These are phyloP conservation scores for Rubia peregrina DNA, from an alignment of 305 asterid genomes.

Conservation along the genomic window DNA sequence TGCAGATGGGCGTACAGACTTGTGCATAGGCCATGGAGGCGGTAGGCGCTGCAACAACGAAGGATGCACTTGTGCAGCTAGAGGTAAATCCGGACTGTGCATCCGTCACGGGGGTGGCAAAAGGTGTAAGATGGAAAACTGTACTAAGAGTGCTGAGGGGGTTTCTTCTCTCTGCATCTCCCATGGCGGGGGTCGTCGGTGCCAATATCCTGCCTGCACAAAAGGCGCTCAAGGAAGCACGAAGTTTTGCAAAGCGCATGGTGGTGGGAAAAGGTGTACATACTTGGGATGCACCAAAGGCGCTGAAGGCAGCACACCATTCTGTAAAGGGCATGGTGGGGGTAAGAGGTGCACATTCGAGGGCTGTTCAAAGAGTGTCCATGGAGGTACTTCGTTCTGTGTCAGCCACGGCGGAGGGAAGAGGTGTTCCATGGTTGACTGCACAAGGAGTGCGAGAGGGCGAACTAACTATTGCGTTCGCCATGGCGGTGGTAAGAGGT, in stretches of 20 bases:
- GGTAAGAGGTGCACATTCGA: constrained; percentile 59
- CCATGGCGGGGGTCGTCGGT: constrained; percentile 67
- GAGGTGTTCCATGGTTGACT: constrained; percentile 45
- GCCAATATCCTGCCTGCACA: constrained; percentile 45
- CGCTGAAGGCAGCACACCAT: constrained; percentile 62
- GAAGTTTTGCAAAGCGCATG: constrained; percentile 52
- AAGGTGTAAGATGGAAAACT: constrained; percentile 48
- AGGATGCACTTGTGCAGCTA: constrained; percentile 53
- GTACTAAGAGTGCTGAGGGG: constrained; percentile 60
- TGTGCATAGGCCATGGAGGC: constrained; percentile 63
- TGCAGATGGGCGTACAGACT: constrained; percentile 61
- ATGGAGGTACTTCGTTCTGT: constrained; percentile 59
- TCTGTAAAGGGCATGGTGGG: constrained; percentile 65
- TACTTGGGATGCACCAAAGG: constrained; percentile 54
- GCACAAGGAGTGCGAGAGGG: constrained; percentile 62
- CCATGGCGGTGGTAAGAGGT: constrained; percentile 72
- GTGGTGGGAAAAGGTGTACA: constrained; percentile 55
- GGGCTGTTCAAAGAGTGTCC: constrained; percentile 61
- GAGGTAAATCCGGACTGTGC: constrained; percentile 58
- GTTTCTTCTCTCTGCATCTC: constrained; percentile 59
- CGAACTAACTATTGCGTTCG: constrained; percentile 53
- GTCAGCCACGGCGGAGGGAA: constrained; percentile 69
- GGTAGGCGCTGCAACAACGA: constrained; percentile 50
- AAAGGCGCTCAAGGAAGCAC: constrained; percentile 75
- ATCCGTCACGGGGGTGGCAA: constrained; percentile 74